These are phyloP conservation scores for Rhodamnia rubescens DNA, from an alignment of 345 rosid species.

Conservation along the genomic window DNA sequence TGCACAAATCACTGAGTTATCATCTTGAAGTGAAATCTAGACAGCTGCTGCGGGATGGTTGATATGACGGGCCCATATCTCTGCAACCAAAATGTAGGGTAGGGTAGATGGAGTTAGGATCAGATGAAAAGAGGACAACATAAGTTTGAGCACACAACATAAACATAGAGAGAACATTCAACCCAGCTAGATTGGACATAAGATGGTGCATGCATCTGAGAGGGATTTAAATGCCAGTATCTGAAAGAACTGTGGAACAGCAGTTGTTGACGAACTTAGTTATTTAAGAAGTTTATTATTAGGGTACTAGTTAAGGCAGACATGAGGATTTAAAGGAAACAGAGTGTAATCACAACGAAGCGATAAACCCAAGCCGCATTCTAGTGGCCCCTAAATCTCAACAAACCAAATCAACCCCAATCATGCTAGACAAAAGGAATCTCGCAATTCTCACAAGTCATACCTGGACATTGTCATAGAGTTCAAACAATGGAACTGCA, in stretches of 20 bases:
- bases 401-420: not conserved
- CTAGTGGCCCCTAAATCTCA: not conserved
- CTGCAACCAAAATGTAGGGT: conserved; percentile 24
- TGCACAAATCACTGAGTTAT: conserved; percentile 35
- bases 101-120: not conserved
- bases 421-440: not conserved
- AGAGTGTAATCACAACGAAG: not conserved
- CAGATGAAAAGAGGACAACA: not conserved
- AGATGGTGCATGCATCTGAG: not conserved
- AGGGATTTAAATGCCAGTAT: not conserved
- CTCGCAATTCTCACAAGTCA: not conserved
- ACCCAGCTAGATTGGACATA: not conserved
- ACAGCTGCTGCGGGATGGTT: conserved; percentile 95
- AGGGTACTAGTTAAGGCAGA: not conserved
- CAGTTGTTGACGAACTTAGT: not conserved
- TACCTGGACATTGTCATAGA: conserved; percentile 96
- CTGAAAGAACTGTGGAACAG: not conserved
- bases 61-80: conserved; percentile 94
- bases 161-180: not conserved
- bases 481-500: conserved; percentile 95
- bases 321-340: not conserved
- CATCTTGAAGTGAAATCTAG: conserved; percentile 97
- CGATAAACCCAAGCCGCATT: not conserved
- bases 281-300: not conserved
- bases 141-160: not conserved